These are phyloP conservation scores for Viola odorata DNA, from an alignment of 345 rosid genomes.

Conservation along the genomic window DNA sequence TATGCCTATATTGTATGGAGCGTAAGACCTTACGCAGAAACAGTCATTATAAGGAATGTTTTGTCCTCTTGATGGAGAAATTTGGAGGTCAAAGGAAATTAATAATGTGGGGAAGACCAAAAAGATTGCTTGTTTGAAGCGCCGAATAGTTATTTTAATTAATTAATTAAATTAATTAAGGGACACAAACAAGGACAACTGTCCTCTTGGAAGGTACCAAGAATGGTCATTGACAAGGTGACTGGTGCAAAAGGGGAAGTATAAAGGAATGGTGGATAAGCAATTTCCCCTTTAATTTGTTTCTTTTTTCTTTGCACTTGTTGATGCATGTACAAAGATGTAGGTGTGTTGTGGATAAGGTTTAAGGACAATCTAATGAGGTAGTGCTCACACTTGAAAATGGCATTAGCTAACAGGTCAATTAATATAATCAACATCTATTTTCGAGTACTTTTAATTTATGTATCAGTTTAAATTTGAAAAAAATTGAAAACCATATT, in stretches of 20 bases:
- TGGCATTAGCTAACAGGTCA: too few species aligned
- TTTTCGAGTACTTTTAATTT: too few species aligned
- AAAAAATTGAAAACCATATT: too few species aligned
- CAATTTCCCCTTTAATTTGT: not conserved
- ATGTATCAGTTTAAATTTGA: too few species aligned
- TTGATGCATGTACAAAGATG: not conserved
- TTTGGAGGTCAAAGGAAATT: not conserved
- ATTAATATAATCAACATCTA: too few species aligned
- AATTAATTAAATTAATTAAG: not conserved
- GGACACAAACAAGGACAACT: slow-evolving; percentile 6
- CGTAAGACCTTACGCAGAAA: not conserved
- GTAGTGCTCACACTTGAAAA: too few species aligned
- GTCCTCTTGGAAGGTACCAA: slow-evolving; percentile 14
- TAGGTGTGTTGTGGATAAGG: too few species aligned
- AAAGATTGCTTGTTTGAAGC: not conserved
- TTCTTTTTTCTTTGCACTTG: not conserved
- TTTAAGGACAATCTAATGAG: too few species aligned
- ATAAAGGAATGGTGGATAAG: slow-evolving; percentile 16
- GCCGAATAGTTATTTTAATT: not conserved
- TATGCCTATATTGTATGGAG: not conserved
- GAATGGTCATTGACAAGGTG: slow-evolving; percentile 7
- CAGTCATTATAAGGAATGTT: not conserved
- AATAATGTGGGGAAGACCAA: not conserved
- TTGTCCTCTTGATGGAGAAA: slow-evolving; percentile 1
- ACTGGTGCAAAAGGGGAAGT: slow-evolving; percentile 10